Conservation (phyloP, 2,329 filamentous ascomycete species). For the Neofusicoccum laricinum region DNA sequence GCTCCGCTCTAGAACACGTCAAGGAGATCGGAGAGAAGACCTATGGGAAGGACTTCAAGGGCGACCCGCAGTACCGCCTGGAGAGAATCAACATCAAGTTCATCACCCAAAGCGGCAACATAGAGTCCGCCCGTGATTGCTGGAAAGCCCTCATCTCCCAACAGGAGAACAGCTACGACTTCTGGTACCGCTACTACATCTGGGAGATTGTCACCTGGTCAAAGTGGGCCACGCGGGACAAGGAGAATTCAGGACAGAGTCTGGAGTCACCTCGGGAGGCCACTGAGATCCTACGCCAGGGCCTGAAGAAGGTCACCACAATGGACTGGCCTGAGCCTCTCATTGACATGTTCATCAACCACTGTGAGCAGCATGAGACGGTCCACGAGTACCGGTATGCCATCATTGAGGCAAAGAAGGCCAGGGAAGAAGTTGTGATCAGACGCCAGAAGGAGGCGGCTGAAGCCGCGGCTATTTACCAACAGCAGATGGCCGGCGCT, state of each 20-base stretch:
- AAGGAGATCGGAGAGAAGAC: constrained; percentile 73
- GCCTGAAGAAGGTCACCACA: constrained; percentile 56
- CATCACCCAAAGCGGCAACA: constrained; percentile 75
- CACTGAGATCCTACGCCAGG: constrained; percentile 73
- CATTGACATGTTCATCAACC: constrained; percentile 69
- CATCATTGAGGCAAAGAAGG: constrained; percentile 69
- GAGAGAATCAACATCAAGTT: constrained; percentile 93
- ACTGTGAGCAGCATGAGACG: constrained; percentile 88
- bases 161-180: constrained; percentile 78
- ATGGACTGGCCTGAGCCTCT: constrained; percentile 77
- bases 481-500: constrained; percentile 28
- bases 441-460: constrained; percentile 65
- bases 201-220: constrained; percentile 82
- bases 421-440: constrained; percentile 60
- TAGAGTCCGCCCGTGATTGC: constrained; percentile 71
- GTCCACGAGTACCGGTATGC: constrained; percentile 71
- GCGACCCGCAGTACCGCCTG: constrained; percentile 84
- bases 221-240: constrained; percentile 53
- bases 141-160: constrained; percentile 71
- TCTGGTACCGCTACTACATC: constrained; percentile 88
- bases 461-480: constrained; percentile 48
- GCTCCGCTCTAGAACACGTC: constrained; percentile 81
- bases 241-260: constrained; percentile 47
- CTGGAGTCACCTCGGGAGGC: constrained; percentile 64
- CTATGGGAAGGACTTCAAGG: constrained; percentile 72